These are phyloP conservation scores for Claviceps spartinae DNA, from an alignment of 2,329 filamentous ascomycete species.

Conservation along the genomic window DNA sequence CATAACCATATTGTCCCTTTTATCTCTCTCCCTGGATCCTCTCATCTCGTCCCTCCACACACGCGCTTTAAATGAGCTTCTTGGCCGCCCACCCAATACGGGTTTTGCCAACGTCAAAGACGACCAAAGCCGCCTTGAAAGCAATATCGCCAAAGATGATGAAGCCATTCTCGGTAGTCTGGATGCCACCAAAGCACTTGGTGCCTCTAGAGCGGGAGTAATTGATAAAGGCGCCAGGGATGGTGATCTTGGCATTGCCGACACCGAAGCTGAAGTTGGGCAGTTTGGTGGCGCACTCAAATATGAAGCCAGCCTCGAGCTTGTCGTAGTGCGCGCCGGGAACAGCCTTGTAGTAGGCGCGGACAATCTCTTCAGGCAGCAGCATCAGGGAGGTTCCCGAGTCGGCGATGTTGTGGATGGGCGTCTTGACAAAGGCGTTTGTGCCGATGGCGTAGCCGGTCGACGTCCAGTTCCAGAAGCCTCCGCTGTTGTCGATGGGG, in stretches of 20 bases:
- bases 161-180: constrained; percentile 31
- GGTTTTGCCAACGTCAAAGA: constrained; percentile 40
- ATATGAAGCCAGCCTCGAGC: constrained; percentile 26
- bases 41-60: not conserved
- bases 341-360: constrained; percentile 34
- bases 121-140: constrained; percentile 46
- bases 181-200: constrained; percentile 51
- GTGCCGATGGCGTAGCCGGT: constrained; percentile 12
- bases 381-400: constrained; percentile 51
- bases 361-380: constrained; percentile 36
- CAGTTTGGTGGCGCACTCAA: constrained; percentile 29
- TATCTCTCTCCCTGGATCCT: not conserved
- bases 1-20: not conserved
- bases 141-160: constrained; percentile 50
- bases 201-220: constrained; percentile 24
- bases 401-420: constrained; percentile 37
- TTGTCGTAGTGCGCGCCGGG: constrained; percentile 20
- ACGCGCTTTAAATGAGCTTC: not conserved
- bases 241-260: constrained; percentile 39
- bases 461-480: constrained; percentile 43
- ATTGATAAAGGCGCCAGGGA: constrained; percentile 38
- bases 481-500: constrained; percentile 43
- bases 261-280: constrained; percentile 41
- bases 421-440: constrained; percentile 15
- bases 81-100: constrained; percentile 25